These are phyloP conservation scores for Warburgia ugandensis DNA, from an alignment of 164 flowering plant genomes.

Conservation along the genomic window DNA sequence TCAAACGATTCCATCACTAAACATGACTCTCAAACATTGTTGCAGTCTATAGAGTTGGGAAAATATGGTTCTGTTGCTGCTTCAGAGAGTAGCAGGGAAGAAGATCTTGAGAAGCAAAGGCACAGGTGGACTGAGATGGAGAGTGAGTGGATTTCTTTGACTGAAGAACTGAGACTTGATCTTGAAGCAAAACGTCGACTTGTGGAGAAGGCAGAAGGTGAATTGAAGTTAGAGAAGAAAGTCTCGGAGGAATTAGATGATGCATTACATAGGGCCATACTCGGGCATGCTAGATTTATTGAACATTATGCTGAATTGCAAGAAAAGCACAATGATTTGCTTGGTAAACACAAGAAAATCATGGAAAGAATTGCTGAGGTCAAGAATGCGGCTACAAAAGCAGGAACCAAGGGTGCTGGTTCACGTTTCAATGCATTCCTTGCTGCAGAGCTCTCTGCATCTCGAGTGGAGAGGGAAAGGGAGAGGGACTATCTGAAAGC, in stretches of 20 bases:
- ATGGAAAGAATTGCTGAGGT: conserved; percentile 84
- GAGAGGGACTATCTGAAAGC: conserved; percentile 72
- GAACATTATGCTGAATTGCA: conserved; percentile 93
- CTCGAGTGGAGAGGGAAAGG: conserved; percentile 69
- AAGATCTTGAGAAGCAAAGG: conserved; percentile 76
- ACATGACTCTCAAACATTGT: conserved; percentile 31
- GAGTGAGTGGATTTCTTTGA: conserved; percentile 92
- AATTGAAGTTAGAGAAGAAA: conserved; percentile 62
- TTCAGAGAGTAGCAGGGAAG: conserved; percentile 19
- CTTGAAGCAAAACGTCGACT: conserved; percentile 55
- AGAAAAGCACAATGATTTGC: conserved; percentile 69
- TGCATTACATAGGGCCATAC: conserved; percentile 68
- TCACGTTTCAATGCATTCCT: conserved; percentile 63
- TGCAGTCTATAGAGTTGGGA: conserved; percentile 40
- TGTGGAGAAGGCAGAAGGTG: conserved; percentile 71
- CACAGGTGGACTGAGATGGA: conserved; percentile 92
- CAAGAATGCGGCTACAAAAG: conserved; percentile 79
- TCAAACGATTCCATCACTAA: conserved; percentile 33
- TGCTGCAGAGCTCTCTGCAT: conserved; percentile 83
- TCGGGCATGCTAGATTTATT: conserved; percentile 73
- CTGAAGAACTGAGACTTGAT: conserved; percentile 84
- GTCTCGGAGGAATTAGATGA: conserved; percentile 82
- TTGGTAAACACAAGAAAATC: conserved; percentile 53
- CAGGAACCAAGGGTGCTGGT: conserved; percentile 64
- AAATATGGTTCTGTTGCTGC: conserved; percentile 24